Evolutionary conservation across 1,284 basidiomycete genomes (phyloP), one percentile per base, ranked within the genome.

Genomic region (Ceratobasidium sp.): DNA sequence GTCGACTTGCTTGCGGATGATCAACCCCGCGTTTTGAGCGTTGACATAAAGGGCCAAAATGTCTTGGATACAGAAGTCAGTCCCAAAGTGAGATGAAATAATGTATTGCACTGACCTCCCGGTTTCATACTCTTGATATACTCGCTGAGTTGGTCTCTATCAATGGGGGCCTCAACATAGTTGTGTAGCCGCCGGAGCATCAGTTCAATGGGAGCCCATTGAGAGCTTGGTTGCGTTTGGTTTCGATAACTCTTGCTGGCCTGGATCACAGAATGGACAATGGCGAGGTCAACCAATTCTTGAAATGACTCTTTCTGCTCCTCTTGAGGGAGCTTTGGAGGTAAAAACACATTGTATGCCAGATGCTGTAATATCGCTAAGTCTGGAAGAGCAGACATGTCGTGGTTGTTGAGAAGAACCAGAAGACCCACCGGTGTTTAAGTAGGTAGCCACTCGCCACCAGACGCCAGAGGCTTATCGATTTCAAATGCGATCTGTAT

Each of bases 21-120:
- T 74, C 5, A 83, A 57, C 21, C 75, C 80, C 1, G 82, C 79
- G 66, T 83, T 83, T 71, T 83, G 82, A 0, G 76, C 76, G 16
- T 77, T 74, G 21, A 83, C 76, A 14, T 78, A 74, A 27, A 82
- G 72, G 1, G 75, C 75, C 16, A 80, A 58, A 13, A 78, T 57
- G 77, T 79, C 70, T 79, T 13, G 71, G 64, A 42, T 70, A 71
- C 29, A 69, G 70, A 42, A 29, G 36, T 3, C 21, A 14, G 14
- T 16, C 3, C 9, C 16, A 52, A 46, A 1, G 25, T 59, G 19
- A n/a, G 27, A n/a, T n/a, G 14, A 46, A 36, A 5, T 13, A 4
- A 19, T 21, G n/a, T 8, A 16, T 27, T 29, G 16, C 16, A 44
- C 47, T 13, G 19, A 68, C 44, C 56, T 14, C 52, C 29, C 7